These are phyloP conservation scores for Cordyceps cateniannulata DNA, from an alignment of 2,329 filamentous ascomycete species.

Conservation along the genomic window DNA sequence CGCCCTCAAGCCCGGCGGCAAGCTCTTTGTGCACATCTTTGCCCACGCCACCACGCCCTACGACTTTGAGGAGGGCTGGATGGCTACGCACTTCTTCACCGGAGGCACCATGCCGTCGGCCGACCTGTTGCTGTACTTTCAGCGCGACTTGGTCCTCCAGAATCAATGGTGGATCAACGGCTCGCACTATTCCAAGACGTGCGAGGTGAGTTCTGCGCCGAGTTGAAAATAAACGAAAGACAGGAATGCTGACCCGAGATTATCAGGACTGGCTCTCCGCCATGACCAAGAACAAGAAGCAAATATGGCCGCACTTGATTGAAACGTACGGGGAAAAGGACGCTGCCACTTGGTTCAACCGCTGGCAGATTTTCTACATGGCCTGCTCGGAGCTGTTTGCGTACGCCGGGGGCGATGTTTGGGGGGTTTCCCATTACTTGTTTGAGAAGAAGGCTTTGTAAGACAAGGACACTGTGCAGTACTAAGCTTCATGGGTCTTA, in stretches of 20 bases:
- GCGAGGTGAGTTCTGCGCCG: conserved; percentile 43
- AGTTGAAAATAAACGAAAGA: neutral
- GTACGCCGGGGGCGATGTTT: conserved; percentile 57
- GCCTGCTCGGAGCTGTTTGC: conserved; percentile 65
- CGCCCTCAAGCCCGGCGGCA: conserved; percentile 55
- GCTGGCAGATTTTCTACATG: conserved; percentile 69
- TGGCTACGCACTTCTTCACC: conserved; percentile 68
- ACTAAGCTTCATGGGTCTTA: too few relatives aligned
- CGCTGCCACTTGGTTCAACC: conserved; percentile 56
- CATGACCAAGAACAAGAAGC: conserved; percentile 51
- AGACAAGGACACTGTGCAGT: neutral
- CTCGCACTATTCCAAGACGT: conserved; percentile 61
- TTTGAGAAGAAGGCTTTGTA: conserved; percentile 47
- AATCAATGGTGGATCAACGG: conserved; percentile 68
- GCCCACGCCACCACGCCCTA: conserved; percentile 59
- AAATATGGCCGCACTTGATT: conserved; percentile 57
- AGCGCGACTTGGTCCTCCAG: conserved; percentile 52
- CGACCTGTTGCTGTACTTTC: conserved; percentile 61
- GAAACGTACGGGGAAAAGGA: conserved; percentile 59
- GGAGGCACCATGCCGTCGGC: conserved; percentile 66
- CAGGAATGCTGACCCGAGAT: neutral
- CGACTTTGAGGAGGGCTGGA: conserved; percentile 67
- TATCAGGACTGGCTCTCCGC: conserved; percentile 53
- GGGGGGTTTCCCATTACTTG: conserved; percentile 61
- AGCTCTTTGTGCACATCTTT: conserved; percentile 66